These are phyloP conservation scores for Beta vulgaris DNA, from an alignment of 148 eudicot species.

Conservation along the genomic window DNA sequence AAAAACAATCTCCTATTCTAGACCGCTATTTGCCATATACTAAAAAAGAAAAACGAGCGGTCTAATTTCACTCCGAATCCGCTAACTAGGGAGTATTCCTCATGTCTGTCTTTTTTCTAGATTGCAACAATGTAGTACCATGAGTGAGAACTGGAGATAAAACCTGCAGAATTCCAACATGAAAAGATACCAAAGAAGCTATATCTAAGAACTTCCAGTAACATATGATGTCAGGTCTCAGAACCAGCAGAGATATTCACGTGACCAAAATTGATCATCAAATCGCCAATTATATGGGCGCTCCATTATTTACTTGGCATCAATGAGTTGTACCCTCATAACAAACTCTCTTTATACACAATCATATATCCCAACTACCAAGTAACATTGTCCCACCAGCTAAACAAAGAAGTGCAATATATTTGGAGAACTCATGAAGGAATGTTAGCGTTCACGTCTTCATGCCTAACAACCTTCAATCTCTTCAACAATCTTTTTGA, in stretches of 20 bases:
- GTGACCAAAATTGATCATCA: constrained; percentile 18
- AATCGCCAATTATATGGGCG: not conserved
- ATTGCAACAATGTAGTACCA: not conserved
- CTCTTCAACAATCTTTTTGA: no score
- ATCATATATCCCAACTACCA: constrained; percentile 10
- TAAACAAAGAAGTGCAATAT: no score
- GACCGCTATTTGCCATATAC: no score
- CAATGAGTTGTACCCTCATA: constrained; percentile 5
- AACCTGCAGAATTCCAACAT: constrained; percentile 5
- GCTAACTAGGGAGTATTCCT: no score
- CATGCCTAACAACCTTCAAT: not conserved
- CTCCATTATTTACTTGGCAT: not conserved
- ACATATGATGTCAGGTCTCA: constrained; percentile 20
- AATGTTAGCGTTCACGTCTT: no score
- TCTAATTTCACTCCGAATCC: no score
- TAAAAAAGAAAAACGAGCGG: no score
- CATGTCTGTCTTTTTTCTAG: not conserved
- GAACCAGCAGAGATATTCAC: constrained; percentile 15
- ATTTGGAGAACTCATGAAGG: no score
- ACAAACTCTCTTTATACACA: not conserved
- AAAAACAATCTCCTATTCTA: no score
- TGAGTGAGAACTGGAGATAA: constrained; percentile 7
- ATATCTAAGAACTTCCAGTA: not conserved
- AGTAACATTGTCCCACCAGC: constrained; percentile 7
- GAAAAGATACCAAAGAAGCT: not conserved